These are phyloP conservation scores for Kurtzmaniella fragi DNA, from an alignment of 805 yeast genomes.

Conservation along the genomic window DNA sequence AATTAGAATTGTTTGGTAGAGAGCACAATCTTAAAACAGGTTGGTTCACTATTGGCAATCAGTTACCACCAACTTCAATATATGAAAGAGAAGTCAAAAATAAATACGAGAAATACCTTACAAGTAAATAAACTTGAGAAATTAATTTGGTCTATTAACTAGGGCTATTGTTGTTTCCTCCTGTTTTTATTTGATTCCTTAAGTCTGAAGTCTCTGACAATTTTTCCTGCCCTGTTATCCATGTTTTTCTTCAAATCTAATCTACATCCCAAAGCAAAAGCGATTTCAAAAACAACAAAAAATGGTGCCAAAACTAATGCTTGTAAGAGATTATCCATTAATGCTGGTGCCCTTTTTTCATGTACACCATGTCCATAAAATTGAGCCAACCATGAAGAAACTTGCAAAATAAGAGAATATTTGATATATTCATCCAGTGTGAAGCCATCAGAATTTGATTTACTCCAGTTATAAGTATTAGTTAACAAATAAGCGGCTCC, in stretches of 20 bases:
- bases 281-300: constrained; percentile 75
- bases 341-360: constrained; percentile 82
- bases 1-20: constrained; percentile 86
- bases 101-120: constrained; percentile 27
- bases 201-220: constrained; percentile 29
- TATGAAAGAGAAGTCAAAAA: constrained; percentile 52
- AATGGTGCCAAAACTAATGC: constrained; percentile 89
- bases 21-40: constrained; percentile 83
- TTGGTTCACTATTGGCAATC: constrained; percentile 85
- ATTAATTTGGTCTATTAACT: no score
- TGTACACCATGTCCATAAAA: constrained; percentile 83
- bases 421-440: constrained; percentile 17
- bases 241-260: constrained; percentile 46
- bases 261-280: constrained; percentile 63
- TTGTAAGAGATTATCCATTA: constrained; percentile 75
- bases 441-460: constrained; percentile 1
- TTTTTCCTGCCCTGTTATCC: constrained; percentile 41
- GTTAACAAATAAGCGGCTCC: constrained; percentile 19
- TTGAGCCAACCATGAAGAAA: constrained; percentile 71
- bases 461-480: constrained; percentile 11
- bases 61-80: constrained; percentile 55
- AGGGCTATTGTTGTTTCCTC: no score
- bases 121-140: constrained; percentile 4
- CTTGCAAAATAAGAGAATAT: constrained; percentile 39
- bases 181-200: no score